A percentile compares a stretch with the other conserved stretches of the same genome.
These are phyloP conservation scores for Penicillium sclerotigenum DNA, from an alignment of 2,329 filamentous ascomycete species.

Conservation along the genomic window DNA sequence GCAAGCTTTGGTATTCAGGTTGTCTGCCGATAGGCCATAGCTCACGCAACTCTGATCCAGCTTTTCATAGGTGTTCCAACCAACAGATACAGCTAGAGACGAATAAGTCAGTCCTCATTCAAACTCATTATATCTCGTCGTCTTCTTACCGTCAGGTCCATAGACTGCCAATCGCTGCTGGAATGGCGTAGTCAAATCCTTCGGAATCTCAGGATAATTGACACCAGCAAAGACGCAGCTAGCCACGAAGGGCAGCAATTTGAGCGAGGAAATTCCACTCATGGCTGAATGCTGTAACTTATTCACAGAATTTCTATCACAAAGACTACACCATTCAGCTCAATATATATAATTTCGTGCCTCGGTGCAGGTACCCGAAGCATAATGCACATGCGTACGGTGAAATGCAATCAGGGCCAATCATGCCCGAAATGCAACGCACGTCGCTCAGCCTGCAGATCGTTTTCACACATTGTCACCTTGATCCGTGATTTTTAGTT, in stretches of 20 bases:
- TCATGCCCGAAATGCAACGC: not conserved
- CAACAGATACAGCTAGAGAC: constrained; percentile 49
- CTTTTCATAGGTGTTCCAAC: constrained; percentile 57
- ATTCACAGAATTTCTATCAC: not conserved
- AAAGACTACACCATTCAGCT: not conserved
- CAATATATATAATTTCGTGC: not conserved
- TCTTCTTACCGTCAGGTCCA: constrained; percentile 46
- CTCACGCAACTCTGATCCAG: constrained; percentile 49
- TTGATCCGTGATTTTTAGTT: not conserved
- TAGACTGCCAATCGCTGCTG: constrained; percentile 55
- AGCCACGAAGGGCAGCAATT: constrained; percentile 18
- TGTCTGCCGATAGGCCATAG: constrained; percentile 48
- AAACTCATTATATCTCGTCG: not conserved
- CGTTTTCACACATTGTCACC: not conserved
- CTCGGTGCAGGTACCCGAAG: not conserved
- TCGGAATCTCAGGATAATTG: constrained; percentile 48
- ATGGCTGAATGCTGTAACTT: constrained; percentile 1
- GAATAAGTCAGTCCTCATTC: not conserved
- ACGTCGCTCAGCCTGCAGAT: not conserved
- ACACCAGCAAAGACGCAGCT: constrained; percentile 25
- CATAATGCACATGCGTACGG: not conserved
- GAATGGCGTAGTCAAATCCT: constrained; percentile 52
- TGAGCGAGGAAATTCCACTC: constrained; percentile 11
- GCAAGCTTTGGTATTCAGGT: constrained; percentile 45
- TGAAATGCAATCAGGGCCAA: not conserved